These are phyloP conservation scores for Bauhinia variegata DNA, from an alignment of 306 rosid species.

Conservation along the genomic window DNA sequence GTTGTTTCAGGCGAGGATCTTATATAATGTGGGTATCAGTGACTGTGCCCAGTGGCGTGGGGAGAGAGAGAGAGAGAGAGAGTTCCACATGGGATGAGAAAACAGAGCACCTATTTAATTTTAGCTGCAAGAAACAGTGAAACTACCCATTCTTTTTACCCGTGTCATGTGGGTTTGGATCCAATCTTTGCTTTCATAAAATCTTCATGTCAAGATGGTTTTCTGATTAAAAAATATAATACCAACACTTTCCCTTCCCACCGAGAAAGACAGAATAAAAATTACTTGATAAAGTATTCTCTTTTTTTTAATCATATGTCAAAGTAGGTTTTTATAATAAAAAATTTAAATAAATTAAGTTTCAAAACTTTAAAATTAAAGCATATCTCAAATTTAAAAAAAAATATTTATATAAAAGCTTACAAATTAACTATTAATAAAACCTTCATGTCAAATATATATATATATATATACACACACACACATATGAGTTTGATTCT, in stretches of 20 bases:
- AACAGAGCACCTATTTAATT: not conserved
- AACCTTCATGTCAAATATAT: too few species aligned
- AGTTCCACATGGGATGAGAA: slow-evolving; percentile 41
- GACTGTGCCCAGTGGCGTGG: not conserved
- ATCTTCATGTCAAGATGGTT: slow-evolving; percentile 17
- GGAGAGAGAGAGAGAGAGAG: slow-evolving; percentile 3
- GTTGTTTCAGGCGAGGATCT: slow-evolving; percentile 35
- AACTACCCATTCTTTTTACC: slow-evolving; percentile 25
- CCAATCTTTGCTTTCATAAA: slow-evolving; percentile 12
- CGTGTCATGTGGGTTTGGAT: slow-evolving; percentile 48
- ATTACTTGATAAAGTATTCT: slow-evolving; percentile 12
- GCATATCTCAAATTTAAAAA: too few species aligned
- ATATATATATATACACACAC: too few species aligned
- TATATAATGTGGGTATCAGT: slow-evolving; percentile 47
- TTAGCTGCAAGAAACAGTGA: not conserved
- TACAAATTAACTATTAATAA: too few species aligned
- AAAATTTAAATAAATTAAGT: too few species aligned
- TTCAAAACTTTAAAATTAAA: too few species aligned
- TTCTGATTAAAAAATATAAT: slow-evolving; percentile 37
- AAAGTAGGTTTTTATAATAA: too few species aligned
- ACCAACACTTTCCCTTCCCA: slow-evolving; percentile 41
- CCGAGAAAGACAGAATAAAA: slow-evolving; percentile 22
- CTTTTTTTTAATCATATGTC: too few species aligned
- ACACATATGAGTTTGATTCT: too few species aligned
- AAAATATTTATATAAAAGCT: too few species aligned